Conservation (phyloP, 177 flowering plant genomes). For the Vitis hybrid region DNA sequence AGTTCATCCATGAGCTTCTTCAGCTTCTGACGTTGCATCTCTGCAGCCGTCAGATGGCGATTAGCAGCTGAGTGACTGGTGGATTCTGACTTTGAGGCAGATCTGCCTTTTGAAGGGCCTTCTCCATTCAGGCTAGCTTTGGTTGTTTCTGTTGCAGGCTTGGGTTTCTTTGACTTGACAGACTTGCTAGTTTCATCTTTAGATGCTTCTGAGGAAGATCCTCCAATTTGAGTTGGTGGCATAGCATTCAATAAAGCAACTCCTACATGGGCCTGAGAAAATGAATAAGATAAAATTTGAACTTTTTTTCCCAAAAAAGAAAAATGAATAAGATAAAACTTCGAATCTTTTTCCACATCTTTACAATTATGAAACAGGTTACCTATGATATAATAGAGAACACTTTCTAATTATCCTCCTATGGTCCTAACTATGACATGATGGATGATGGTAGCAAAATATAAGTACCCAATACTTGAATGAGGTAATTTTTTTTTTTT, state of each 20-base stretch:
- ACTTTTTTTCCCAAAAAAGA: no score
- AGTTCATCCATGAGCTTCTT: constrained; percentile 86
- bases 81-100: constrained; percentile 34
- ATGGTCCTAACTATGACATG: no score
- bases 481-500: no score
- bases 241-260: constrained; percentile 89
- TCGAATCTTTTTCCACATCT: no score
- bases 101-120: constrained; percentile 44
- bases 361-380: no score
- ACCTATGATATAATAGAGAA: no score
- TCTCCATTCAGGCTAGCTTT: constrained; percentile 41
- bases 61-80: constrained; percentile 34
- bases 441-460: no score
- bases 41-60: constrained; percentile 71
- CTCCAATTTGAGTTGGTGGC: constrained; percentile 57
- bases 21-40: constrained; percentile 68
- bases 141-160: constrained; percentile 35
- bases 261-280: constrained; percentile 90
- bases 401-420: no score
- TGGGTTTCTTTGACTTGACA: constrained; percentile 61
- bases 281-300: background rate
- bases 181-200: constrained; percentile 50
- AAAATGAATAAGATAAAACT: no score
- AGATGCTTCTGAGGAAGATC: constrained; percentile 45
- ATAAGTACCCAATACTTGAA: no score